Percentiles rank a stretch among this genome's conserved stretches.
These are phyloP conservation scores for Tolypocladium tundrense DNA, from an alignment of 2,329 filamentous ascomycete genomes.

Conservation along the genomic window DNA sequence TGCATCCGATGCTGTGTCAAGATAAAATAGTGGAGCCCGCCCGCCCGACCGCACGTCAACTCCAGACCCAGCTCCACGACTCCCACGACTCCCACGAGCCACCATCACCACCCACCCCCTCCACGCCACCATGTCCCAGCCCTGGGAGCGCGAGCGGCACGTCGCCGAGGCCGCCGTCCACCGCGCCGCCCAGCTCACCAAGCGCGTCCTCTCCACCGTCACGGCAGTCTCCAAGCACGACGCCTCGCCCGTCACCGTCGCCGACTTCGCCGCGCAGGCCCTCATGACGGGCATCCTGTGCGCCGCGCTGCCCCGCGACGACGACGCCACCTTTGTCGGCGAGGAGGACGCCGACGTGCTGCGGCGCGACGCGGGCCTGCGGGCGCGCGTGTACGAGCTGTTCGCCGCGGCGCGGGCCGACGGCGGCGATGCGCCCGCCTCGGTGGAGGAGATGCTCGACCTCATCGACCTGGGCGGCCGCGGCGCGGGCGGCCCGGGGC, in stretches of 20 bases:
- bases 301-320: constrained; percentile 42
- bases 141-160: constrained; percentile 18
- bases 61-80: background rate
- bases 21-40: background rate
- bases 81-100: background rate
- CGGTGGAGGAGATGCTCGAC: constrained; percentile 46
- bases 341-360: constrained; percentile 49
- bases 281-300: constrained; percentile 48
- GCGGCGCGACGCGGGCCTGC: constrained; percentile 34
- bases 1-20: no score
- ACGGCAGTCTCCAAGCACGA: constrained; percentile 46
- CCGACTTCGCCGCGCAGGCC: constrained; percentile 54
- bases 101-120: background rate
- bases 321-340: constrained; percentile 42
- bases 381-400: constrained; percentile 44
- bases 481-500: constrained; percentile 22
- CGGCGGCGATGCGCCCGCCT: constrained; percentile 15
- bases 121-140: background rate
- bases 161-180: constrained; percentile 37
- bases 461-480: constrained; percentile 48
- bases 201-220: constrained; percentile 31
- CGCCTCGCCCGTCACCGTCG: constrained; percentile 50
- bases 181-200: constrained; percentile 46
- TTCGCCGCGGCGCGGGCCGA: constrained; percentile 21
- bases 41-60: background rate